A percentile compares a stretch with the other conserved stretches of the same genome.
Conservation (phyloP, 768 basidiomycete genomes). For the Lyophyllum decastes region DNA sequence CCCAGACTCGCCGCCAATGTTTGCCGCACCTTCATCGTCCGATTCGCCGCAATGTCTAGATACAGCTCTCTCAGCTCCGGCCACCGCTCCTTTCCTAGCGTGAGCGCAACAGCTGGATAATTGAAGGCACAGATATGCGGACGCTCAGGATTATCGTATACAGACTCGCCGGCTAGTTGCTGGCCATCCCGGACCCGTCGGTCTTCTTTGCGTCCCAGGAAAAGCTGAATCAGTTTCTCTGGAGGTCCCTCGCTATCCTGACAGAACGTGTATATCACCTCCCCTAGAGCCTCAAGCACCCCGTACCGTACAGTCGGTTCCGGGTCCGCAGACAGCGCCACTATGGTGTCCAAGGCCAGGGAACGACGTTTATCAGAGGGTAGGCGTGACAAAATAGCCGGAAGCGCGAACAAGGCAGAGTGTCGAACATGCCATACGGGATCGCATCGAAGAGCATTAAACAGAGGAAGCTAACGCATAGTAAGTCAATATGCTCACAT, state of each 20-base stretch:
- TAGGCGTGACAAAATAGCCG: conserved; percentile 74
- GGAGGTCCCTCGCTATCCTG: conserved; percentile 69
- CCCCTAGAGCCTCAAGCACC: conserved; percentile 84
- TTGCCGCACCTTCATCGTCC: conserved; percentile 63
- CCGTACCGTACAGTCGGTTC: conserved; percentile 72
- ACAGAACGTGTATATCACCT: conserved; percentile 84
- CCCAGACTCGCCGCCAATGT: conserved; percentile 89
- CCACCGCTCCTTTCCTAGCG: conserved; percentile 81
- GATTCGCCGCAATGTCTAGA: conserved; percentile 60
- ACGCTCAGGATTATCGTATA: conserved; percentile 68
- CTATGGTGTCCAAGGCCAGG: conserved; percentile 67
- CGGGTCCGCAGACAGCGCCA: conserved; percentile 64
- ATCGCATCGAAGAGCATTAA: conserved; percentile 71
- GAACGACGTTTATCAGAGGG: conserved; percentile 53
- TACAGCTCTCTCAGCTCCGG: conserved; percentile 68
- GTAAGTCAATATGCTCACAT: not conserved
- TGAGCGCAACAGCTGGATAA: conserved; percentile 86
- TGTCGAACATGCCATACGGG: conserved; percentile 82
- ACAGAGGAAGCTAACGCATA: conserved; percentile 69
- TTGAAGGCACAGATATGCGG: conserved; percentile 86
- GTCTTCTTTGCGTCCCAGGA: conserved; percentile 63
- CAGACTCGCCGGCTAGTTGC: conserved; percentile 38
- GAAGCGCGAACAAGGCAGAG: conserved; percentile 83
- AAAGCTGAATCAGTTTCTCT: conserved; percentile 69
- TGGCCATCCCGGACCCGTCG: conserved; percentile 38